These are phyloP conservation scores for Dryas drummondii DNA, from an alignment of 306 rosid species.

Conservation along the genomic window DNA sequence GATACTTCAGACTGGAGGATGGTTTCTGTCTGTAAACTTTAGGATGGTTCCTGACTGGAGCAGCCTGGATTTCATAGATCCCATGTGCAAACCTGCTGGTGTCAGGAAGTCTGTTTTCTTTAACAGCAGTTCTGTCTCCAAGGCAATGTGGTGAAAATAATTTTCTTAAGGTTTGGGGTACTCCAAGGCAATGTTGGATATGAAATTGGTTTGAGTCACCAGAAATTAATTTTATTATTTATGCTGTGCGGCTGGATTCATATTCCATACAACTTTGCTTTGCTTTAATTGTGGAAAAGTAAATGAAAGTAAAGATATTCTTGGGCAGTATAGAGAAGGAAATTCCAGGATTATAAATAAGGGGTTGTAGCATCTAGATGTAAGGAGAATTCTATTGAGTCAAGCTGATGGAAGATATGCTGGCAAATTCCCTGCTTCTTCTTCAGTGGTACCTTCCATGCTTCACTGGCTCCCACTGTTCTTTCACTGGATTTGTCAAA, in stretches of 20 bases:
- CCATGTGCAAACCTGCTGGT: neutral
- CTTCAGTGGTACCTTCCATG: neutral
- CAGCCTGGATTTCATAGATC: neutral
- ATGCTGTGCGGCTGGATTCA: neutral
- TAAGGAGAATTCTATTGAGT: neutral
- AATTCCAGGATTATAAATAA: neutral
- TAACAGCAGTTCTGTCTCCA: neutral
- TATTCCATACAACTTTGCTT: neutral
- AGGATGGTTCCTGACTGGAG: neutral
- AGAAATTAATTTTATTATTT: neutral
- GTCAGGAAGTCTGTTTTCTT: conserved; percentile 10
- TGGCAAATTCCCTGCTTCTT: neutral
- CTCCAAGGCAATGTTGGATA: neutral
- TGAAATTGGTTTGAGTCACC: neutral
- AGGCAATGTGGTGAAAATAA: neutral
- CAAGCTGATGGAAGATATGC: neutral
- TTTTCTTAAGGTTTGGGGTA: neutral
- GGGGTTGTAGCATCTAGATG: neutral
- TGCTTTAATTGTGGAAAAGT: neutral
- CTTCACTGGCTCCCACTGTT: neutral
- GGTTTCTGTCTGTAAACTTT: neutral
- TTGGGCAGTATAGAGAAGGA: neutral
- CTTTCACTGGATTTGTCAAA: conserved; percentile 6
- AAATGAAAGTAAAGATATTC: neutral
- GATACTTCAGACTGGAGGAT: conserved; percentile 4